Evolutionary conservation across 2,329 filamentous ascomycete genomes (phyloP).

Genomic region (Trichoderma aggressivum): DNA sequence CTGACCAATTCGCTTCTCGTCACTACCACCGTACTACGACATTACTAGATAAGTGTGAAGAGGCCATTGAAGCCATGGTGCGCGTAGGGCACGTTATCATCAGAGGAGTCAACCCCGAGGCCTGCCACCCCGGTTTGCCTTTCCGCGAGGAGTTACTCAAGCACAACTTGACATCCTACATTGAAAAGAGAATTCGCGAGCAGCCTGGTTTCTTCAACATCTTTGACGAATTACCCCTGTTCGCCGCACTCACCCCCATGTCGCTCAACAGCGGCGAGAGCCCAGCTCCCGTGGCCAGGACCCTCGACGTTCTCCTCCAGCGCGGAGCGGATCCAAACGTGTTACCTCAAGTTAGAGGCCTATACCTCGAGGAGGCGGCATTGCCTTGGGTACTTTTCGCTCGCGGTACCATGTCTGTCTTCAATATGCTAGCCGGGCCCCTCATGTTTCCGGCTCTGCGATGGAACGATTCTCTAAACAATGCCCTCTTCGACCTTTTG

Average conservation of each 20-base stretch:
- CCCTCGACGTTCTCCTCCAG: not conserved
- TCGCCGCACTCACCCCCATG: not conserved
- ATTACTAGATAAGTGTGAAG: not conserved
- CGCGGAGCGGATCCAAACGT: not conserved
- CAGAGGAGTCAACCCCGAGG: not conserved
- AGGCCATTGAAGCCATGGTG: not conserved
- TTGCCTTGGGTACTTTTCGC: not conserved
- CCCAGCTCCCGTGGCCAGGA: not conserved
- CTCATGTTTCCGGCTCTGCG: not conserved
- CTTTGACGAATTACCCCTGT: not conserved
- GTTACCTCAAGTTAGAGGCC: not conserved
- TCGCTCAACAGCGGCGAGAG: not conserved
- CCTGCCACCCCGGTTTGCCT: not conserved
- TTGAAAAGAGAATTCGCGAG: not conserved
- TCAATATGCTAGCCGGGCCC: not conserved
- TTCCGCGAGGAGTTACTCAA: not conserved
- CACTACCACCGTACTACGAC: not conserved
- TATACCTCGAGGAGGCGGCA: not conserved
- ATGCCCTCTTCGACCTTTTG: not conserved
- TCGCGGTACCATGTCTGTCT: not conserved
- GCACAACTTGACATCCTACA: not conserved
- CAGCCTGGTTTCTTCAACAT: not conserved
- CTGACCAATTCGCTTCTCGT: not conserved
- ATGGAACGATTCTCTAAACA: not conserved
- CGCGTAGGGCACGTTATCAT: not conserved